Conservation (phyloP, 257 asterid genomes). For the Plantago ovata region DNA sequence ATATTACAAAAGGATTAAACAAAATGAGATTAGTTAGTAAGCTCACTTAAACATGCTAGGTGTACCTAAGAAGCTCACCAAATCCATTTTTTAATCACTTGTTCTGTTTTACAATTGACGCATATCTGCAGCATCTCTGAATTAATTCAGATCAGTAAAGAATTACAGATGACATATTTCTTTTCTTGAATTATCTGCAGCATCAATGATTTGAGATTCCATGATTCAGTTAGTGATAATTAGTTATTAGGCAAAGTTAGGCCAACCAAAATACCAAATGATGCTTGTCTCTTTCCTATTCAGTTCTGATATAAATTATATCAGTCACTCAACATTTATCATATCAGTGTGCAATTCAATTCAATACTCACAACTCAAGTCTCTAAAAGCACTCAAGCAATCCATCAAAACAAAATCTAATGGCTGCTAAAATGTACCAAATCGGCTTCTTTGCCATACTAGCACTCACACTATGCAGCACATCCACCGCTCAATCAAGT, state of each 20-base stretch:
- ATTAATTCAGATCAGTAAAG: conserved; percentile 4
- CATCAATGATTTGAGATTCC: conserved; percentile 4
- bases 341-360: conserved; percentile 1
- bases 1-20: neutral
- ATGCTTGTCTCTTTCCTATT: conserved; percentile 14
- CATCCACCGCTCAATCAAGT: conserved; percentile 35
- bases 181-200: conserved; percentile 4
- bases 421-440: conserved; percentile 17
- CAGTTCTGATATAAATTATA: conserved; percentile 18
- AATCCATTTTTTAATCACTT: conserved; percentile 13
- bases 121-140: conserved; percentile 4
- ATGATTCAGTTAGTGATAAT: conserved; percentile 14
- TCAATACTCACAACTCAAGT: neutral
- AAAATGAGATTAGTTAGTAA: neutral
- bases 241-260: conserved; percentile 26
- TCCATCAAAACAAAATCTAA: neutral
- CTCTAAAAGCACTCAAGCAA: neutral
- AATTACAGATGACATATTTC: neutral
- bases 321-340: conserved; percentile 2
- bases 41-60: conserved; percentile 14
- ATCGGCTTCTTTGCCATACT: conserved; percentile 20
- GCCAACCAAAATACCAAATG: conserved; percentile 36
- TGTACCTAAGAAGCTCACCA: conserved; percentile 25
- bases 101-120: conserved; percentile 8
- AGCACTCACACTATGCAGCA: conserved; percentile 15